Conservation (phyloP, 116 monocot species). For the Cymodocea nodosa region DNA sequence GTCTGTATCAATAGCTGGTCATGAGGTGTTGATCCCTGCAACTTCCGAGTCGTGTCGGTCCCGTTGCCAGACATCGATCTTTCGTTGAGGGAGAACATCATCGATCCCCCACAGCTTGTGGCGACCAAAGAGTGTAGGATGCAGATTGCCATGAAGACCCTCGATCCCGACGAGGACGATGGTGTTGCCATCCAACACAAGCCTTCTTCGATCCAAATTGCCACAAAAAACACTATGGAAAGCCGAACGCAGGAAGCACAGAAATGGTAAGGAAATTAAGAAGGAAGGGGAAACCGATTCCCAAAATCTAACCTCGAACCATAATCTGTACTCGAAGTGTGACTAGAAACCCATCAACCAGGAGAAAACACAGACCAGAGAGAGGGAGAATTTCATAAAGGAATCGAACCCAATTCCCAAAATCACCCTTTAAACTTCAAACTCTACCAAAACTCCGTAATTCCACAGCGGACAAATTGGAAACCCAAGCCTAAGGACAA, state of each 20-base stretch:
- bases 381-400: too few relatives aligned
- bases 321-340: too few relatives aligned
- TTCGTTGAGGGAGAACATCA: constrained; percentile 82
- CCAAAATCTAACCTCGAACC: too few relatives aligned
- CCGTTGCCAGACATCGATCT: constrained; percentile 53
- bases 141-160: constrained; percentile 63
- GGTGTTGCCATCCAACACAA: background rate
- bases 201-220: background rate
- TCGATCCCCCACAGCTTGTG: constrained; percentile 53
- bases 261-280: background rate
- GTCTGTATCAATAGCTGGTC: constrained; percentile 84
- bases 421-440: background rate
- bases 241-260: background rate
- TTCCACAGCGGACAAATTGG: background rate
- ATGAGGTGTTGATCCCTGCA: constrained; percentile 79
- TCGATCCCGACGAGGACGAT: constrained; percentile 1
- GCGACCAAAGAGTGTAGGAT: constrained; percentile 51
- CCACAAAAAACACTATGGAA: background rate
- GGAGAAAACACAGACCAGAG: too few relatives aligned
- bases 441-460: background rate
- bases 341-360: too few relatives aligned
- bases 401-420: background rate
- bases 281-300: background rate
- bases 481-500: background rate
- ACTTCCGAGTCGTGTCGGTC: constrained; percentile 49